A percentile compares a stretch with the other conserved stretches of the same genome.
Evolutionary conservation across 1,139 yeast genomes (phyloP).

Genomic region (Chernovozyma aurita): DNA sequence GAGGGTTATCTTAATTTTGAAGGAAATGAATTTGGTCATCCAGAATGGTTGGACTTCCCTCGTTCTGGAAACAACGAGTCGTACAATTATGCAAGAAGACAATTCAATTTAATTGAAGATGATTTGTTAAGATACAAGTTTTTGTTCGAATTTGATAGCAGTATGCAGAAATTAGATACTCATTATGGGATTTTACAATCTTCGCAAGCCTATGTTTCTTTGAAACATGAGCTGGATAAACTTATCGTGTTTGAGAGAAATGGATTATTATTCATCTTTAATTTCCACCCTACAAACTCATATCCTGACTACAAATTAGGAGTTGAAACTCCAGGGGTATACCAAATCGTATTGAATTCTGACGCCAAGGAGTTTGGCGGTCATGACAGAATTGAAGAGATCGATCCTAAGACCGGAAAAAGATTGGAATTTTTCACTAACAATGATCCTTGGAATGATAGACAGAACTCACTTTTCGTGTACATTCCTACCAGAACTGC

Average conservation of each 20-base stretch:
- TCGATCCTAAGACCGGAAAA: constrained; percentile 30
- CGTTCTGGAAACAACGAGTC: constrained; percentile 83
- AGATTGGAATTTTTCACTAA: constrained; percentile 58
- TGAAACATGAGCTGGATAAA: constrained; percentile 86
- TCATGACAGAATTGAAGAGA: constrained; percentile 64
- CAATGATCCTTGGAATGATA: constrained; percentile 72
- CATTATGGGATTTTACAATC: constrained; percentile 69
- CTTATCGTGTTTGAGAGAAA: constrained; percentile 86
- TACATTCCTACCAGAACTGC: constrained; percentile 85
- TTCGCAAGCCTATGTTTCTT: constrained; percentile 80
- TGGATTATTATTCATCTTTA: constrained; percentile 78
- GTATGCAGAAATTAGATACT: constrained; percentile 74
- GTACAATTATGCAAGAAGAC: constrained; percentile 92
- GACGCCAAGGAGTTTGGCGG: constrained; percentile 79
- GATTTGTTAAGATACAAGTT: constrained; percentile 73
- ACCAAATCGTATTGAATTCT: constrained; percentile 68
- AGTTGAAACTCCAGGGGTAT: constrained; percentile 73
- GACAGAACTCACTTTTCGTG: constrained; percentile 72
- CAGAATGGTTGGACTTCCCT: constrained; percentile 98
- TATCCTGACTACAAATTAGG: constrained; percentile 87
- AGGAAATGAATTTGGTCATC: constrained; percentile 98
- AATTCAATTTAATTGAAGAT: constrained; percentile 82
- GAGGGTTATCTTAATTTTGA: constrained; percentile 95
- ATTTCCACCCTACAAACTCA: constrained; percentile 82
- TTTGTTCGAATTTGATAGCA: constrained; percentile 74